phyloP scores from a whole-genome alignment of 2,329 filamentous ascomycete genomes.

The Drechslerella coelobrocha region DNA sequence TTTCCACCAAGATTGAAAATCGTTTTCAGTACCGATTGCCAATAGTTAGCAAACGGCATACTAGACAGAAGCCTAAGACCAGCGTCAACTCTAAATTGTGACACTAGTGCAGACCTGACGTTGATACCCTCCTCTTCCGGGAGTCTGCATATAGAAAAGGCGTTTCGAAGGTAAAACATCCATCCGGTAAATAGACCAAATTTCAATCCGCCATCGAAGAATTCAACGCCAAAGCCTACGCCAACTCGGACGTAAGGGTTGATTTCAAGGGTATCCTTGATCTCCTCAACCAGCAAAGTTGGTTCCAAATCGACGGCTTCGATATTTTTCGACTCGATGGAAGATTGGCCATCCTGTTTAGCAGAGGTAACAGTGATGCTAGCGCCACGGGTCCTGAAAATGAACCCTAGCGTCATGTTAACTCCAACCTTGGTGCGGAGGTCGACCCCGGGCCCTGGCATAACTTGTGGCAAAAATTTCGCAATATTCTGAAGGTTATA shows the following conservation, averaged over 20 bases:
- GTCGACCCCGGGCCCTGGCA: slow-evolving; percentile 5
- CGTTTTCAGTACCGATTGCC: too few species aligned
- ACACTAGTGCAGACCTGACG: neutral
- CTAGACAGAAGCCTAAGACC: neutral
- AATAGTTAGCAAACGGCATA: too few species aligned
- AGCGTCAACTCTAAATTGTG: slow-evolving; percentile 11
- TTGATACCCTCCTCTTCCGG: neutral
- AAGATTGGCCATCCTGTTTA: neutral
- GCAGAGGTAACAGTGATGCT: neutral
- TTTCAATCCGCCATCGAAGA: neutral
- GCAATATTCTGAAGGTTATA: neutral
- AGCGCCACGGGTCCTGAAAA: neutral
- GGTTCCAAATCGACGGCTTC: neutral
- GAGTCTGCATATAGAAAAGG: neutral
- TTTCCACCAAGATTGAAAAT: too few species aligned
- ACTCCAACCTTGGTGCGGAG: slow-evolving; percentile 3
- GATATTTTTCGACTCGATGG: neutral
- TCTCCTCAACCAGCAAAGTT: neutral
- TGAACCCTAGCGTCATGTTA: slow-evolving; percentile 2
- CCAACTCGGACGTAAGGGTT: slow-evolving; percentile 10
- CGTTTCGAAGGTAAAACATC: slow-evolving; percentile 8
- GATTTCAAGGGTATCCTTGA: neutral
- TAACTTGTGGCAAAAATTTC: neutral
- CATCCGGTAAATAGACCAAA: slow-evolving; percentile 11
- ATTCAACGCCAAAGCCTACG: slow-evolving; percentile 3